Conservation (phyloP, 768 basidiomycete genomes). For the Rhizopogon sp. region DNA sequence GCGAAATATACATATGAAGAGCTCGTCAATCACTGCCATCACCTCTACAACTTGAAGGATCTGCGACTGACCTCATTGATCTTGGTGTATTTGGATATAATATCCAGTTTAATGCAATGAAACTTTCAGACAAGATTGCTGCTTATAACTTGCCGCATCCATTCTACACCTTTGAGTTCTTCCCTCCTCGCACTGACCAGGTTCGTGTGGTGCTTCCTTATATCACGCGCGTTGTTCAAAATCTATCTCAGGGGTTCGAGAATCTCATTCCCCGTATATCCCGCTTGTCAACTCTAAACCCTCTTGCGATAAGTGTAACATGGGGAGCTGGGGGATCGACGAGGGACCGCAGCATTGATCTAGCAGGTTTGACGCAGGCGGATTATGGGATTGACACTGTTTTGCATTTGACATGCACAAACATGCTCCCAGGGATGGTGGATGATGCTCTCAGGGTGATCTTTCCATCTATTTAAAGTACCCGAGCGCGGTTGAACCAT, state of each 20-base stretch:
- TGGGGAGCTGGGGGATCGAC: conserved; percentile 98
- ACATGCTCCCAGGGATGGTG: conserved; percentile 87
- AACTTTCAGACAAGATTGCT: conserved; percentile 66
- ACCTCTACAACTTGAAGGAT: background rate
- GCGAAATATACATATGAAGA: background rate
- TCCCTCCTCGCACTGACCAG: conserved; percentile 92
- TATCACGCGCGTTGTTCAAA: conserved; percentile 2
- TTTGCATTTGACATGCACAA: conserved; percentile 95
- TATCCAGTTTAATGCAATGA: conserved; percentile 40
- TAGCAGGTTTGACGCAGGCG: conserved; percentile 72
- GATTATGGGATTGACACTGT: conserved; percentile 81
- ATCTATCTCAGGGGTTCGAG: conserved; percentile 66
- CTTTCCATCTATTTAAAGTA: background rate
- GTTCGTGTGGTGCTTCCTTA: conserved; percentile 28
- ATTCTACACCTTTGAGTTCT: conserved; percentile 95
- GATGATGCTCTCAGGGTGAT: conserved; percentile 80
- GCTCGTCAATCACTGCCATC: background rate
- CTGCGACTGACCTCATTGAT: conserved; percentile 1
- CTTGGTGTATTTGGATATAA: background rate
- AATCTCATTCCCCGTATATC: conserved; percentile 88
- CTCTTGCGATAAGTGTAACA: conserved; percentile 86
- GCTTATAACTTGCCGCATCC: conserved; percentile 42
- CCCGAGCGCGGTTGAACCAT: conserved; percentile 7
- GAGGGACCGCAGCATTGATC: conserved; percentile 79
- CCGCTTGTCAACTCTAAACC: conserved; percentile 69